phyloP scores from a whole-genome alignment of 345 rosid genomes.

The Populus tremula region DNA sequence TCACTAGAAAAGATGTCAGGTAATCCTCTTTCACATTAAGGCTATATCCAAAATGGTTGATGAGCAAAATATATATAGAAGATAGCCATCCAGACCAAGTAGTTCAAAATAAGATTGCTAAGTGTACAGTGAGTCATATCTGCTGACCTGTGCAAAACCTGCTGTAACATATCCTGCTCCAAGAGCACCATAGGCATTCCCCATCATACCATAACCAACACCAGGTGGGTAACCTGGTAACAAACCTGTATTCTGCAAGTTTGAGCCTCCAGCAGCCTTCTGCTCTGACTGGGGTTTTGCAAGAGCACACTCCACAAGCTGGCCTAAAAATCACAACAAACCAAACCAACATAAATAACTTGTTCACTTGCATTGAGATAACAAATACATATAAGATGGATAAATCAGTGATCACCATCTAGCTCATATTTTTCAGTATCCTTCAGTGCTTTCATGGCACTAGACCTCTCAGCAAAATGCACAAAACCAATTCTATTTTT shows the following conservation, averaged over 20 bases:
- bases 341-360: slow-evolving; percentile 7
- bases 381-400: slow-evolving; percentile 2
- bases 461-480: slow-evolving; percentile 89
- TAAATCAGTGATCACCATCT: slow-evolving; percentile 50
- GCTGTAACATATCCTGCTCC: slow-evolving; percentile 67
- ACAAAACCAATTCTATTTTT: slow-evolving; percentile 83
- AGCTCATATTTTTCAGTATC: slow-evolving; percentile 86
- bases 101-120: neutral
- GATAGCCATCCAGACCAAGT: neutral
- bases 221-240: slow-evolving; percentile 66
- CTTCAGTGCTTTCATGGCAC: slow-evolving; percentile 80
- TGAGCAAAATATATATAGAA: neutral
- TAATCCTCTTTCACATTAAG: neutral
- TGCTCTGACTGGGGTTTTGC: slow-evolving; percentile 94
- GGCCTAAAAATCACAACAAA: slow-evolving; percentile 50
- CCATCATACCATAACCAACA: slow-evolving; percentile 68
- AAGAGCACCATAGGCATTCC: slow-evolving; percentile 57
- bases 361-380: neutral
- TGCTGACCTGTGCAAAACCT: slow-evolving; percentile 71
- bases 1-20: neutral
- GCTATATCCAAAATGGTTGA: neutral
- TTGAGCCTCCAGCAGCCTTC: slow-evolving; percentile 49
- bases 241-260: slow-evolving; percentile 53
- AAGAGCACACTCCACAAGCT: slow-evolving; percentile 80
- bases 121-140: neutral